Evolutionary conservation across 169 alveolate genomes (phyloP).

Genomic region (Cryptosporidium xiaoi): DNA sequence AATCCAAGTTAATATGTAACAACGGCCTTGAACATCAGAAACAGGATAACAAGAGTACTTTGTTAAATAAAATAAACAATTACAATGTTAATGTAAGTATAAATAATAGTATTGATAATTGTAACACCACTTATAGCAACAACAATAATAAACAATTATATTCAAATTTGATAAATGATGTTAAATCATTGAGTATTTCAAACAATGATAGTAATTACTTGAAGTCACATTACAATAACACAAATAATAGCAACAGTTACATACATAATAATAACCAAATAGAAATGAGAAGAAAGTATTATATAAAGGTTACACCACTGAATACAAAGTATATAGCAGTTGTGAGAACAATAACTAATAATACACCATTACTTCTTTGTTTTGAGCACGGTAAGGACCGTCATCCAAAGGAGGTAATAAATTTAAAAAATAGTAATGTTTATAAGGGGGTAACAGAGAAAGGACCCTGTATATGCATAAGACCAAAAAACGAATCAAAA

Average conservation of each 20-base stretch:
- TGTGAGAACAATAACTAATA: constrained; percentile 56
- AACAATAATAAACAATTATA: not conserved
- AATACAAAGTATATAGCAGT: constrained; percentile 68
- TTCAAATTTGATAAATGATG: constrained; percentile 19
- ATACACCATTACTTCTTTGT: constrained; percentile 55
- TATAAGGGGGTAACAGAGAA: constrained; percentile 66
- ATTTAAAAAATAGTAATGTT: constrained; percentile 41
- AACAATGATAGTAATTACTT: not conserved
- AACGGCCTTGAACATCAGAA: not conserved
- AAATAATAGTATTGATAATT: not conserved
- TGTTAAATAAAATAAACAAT: not conserved
- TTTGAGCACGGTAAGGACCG: constrained; percentile 69
- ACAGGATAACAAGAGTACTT: not conserved
- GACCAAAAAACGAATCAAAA: constrained; percentile 60
- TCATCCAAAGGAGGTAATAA: constrained; percentile 58
- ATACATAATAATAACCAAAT: not conserved
- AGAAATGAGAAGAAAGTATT: constrained; percentile 60
- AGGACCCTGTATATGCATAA: constrained; percentile 68
- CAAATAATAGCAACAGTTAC: not conserved
- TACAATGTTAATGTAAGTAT: not conserved
- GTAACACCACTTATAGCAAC: not conserved
- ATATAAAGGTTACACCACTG: constrained; percentile 55
- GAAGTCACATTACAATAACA: not conserved
- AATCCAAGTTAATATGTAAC: not conserved
- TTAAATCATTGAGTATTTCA: constrained; percentile 2